Evolutionary conservation across 148 eudicot species (phyloP).

Genomic region (Pharnaceum exiguum): DNA sequence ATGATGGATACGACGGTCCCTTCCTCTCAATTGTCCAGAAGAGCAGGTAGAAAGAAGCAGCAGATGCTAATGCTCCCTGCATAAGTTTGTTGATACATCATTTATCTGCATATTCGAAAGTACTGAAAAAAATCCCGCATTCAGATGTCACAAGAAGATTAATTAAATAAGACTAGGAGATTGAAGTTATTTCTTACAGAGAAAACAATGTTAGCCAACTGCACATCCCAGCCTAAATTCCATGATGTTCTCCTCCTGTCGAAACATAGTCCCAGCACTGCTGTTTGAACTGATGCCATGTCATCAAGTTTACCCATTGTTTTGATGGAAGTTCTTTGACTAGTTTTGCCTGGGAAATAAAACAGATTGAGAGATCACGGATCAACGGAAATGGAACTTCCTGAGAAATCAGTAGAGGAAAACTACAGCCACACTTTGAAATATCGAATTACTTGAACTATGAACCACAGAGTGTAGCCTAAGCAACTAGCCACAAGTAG

Average conservation of each 20-base stretch:
- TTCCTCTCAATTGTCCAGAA: no score
- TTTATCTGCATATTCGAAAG: no score
- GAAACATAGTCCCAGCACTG: slow-evolving; percentile 27
- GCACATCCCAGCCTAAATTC: slow-evolving; percentile 35
- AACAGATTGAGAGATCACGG: neutral
- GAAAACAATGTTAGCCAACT: slow-evolving; percentile 33
- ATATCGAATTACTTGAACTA: slow-evolving; percentile 44
- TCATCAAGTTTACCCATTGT: slow-evolving; percentile 30
- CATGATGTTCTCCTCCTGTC: slow-evolving; percentile 26
- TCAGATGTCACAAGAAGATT: neutral
- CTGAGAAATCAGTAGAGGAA: neutral
- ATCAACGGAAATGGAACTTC: no score
- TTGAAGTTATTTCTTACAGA: no score
- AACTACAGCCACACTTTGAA: neutral
- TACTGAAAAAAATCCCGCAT: no score
- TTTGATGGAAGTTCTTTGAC: slow-evolving; percentile 36
- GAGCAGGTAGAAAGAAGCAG: slow-evolving; percentile 32
- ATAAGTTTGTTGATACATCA: no score
- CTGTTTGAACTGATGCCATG: slow-evolving; percentile 30
- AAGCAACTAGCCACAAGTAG: slow-evolving; percentile 21
- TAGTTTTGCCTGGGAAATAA: slow-evolving; percentile 29
- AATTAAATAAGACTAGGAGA: neutral
- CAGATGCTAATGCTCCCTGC: slow-evolving; percentile 40
- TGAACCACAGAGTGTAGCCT: slow-evolving; percentile 38
- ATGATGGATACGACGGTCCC: no score